A percentile compares a stretch with the other conserved stretches of the same genome.
Conservation (phyloP, 1,284 basidiomycete genomes). For the Tilletia setariae region DNA sequence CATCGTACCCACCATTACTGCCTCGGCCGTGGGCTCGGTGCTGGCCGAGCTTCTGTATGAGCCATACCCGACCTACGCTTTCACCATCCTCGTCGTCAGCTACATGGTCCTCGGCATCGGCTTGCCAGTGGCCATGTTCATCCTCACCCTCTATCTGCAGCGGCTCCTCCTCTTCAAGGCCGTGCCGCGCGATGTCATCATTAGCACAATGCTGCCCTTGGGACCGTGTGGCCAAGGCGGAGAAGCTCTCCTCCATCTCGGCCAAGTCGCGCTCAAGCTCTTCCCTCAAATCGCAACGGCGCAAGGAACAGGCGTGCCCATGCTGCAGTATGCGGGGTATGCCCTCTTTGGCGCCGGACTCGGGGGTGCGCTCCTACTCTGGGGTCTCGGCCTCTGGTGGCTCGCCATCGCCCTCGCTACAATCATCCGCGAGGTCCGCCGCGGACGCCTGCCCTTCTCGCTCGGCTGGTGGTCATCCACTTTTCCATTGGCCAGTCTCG, state of each 20-base stretch:
- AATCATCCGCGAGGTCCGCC: constrained; percentile 30
- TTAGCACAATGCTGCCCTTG: constrained; percentile 35
- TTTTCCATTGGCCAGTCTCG: constrained; percentile 36
- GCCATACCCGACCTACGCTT: constrained; percentile 33
- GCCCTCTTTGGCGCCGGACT: constrained; percentile 44
- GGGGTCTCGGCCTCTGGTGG: constrained; percentile 44
- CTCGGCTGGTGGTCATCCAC: constrained; percentile 44
- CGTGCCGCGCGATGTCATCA: constrained; percentile 43
- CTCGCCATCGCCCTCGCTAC: constrained; percentile 32
- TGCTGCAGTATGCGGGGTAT: constrained; percentile 32
- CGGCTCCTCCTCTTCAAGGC: constrained; percentile 41
- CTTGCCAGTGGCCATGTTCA: constrained; percentile 35
- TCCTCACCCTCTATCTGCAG: constrained; percentile 45
- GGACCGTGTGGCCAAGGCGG: constrained; percentile 45
- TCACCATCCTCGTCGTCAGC: constrained; percentile 36
- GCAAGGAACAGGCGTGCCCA: constrained; percentile 25
- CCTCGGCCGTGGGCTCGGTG: constrained; percentile 33
- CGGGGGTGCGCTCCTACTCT: constrained; percentile 37
- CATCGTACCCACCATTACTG: constrained; percentile 44
- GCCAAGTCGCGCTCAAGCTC: constrained; percentile 29
- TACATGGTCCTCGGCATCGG: constrained; percentile 44
- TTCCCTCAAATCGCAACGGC: constrained; percentile 32
- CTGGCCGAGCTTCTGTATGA: constrained; percentile 31
- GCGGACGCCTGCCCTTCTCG: constrained; percentile 37
- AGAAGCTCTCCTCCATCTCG: constrained; percentile 43